Percentiles rank a stretch among this genome's conserved stretches.
phyloP scores from a whole-genome alignment of 352 stramenopile species.

The Phytophthora pseudosyringae region DNA sequence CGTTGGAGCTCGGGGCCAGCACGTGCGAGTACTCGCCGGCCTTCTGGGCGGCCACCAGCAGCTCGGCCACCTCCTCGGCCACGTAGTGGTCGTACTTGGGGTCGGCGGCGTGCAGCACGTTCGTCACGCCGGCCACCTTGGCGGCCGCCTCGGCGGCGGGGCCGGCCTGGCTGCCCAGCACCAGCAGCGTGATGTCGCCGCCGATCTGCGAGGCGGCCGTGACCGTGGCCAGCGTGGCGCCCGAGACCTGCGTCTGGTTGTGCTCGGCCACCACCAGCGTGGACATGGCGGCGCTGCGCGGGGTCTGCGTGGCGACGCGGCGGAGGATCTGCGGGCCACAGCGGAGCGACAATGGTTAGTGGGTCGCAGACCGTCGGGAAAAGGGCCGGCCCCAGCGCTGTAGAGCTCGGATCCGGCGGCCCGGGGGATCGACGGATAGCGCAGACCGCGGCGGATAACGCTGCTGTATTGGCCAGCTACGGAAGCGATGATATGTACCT shows the following conservation, averaged over 20 bases:
- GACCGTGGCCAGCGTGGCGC: slow-evolving; percentile 83
- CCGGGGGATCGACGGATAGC: slow-evolving; percentile 3
- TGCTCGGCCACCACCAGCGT: slow-evolving; percentile 91
- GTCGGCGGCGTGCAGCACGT: slow-evolving; percentile 85
- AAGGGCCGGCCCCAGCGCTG: neutral
- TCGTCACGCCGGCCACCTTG: slow-evolving; percentile 82
- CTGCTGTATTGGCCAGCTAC: neutral
- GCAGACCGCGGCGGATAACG: slow-evolving; percentile 1
- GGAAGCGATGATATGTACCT: slow-evolving; percentile 22
- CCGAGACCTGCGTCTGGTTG: slow-evolving; percentile 74
- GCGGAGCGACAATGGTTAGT: neutral
- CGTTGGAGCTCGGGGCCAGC: slow-evolving; percentile 95
- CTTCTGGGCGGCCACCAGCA: slow-evolving; percentile 74
- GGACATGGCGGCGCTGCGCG: slow-evolving; percentile 51
- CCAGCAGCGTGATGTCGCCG: slow-evolving; percentile 79
- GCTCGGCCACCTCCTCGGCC: slow-evolving; percentile 86
- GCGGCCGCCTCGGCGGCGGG: slow-evolving; percentile 66
- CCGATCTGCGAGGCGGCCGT: slow-evolving; percentile 89
- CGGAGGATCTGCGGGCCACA: slow-evolving; percentile 48
- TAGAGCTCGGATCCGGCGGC: neutral
- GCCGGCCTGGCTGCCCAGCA: slow-evolving; percentile 72
- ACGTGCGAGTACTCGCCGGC: slow-evolving; percentile 91
- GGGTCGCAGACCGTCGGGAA: neutral
- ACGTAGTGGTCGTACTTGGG: slow-evolving; percentile 90
- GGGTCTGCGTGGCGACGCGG: slow-evolving; percentile 47